Evolutionary conservation across 495 filamentous ascomycete species (phyloP).

Genomic region (Trichoderma reesei): DNA sequence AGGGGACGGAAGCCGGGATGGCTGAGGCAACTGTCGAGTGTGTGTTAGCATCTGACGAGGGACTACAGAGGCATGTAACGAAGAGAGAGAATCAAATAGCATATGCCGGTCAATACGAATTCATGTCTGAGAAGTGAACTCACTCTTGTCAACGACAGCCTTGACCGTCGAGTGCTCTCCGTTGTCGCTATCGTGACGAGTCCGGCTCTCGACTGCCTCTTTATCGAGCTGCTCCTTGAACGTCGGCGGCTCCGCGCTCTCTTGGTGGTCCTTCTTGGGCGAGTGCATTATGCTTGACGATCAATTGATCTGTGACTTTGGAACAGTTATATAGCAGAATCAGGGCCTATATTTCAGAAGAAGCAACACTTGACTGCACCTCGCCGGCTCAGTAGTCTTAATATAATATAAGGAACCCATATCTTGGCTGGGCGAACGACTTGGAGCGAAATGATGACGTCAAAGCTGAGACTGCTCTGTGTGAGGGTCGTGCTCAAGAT

Average conservation of each 20-base stretch:
- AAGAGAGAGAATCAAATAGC: not conserved
- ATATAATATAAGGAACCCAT: too few relatives aligned
- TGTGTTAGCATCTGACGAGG: not conserved
- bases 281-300: not conserved
- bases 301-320: too few relatives aligned
- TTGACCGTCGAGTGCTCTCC: not conserved
- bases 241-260: not conserved
- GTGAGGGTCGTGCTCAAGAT: too few relatives aligned
- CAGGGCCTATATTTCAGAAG: too few relatives aligned
- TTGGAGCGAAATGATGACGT: too few relatives aligned
- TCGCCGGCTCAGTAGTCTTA: too few relatives aligned
- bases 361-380: too few relatives aligned
- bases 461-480: too few relatives aligned
- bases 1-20: not conserved
- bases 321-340: too few relatives aligned
- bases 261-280: not conserved
- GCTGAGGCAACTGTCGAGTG: not conserved
- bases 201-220: constrained; percentile 14
- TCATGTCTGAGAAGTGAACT: not conserved
- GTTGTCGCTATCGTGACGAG: not conserved
- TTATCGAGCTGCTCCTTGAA: constrained; percentile 24
- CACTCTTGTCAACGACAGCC: constrained; percentile 22
- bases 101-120: too few relatives aligned
- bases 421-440: too few relatives aligned
- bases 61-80: too few relatives aligned